Conservation (phyloP, 768 basidiomycete species). For the Nidularia pulvinata region DNA sequence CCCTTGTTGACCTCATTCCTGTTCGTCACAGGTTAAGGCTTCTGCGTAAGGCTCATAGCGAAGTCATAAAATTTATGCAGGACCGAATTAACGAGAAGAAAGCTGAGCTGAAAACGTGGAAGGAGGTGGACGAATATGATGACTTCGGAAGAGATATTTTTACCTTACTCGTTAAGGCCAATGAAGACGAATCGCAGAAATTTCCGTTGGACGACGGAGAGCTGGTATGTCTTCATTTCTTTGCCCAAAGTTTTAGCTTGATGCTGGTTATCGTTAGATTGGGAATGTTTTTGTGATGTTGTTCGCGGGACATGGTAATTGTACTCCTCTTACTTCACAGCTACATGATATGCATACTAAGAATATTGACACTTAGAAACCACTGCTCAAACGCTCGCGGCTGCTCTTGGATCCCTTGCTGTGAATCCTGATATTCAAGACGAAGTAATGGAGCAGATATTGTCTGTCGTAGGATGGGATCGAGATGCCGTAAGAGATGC, state of each 20-base stretch:
- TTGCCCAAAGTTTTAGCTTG: too few relatives aligned
- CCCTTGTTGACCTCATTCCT: not conserved
- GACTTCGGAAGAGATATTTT: not conserved
- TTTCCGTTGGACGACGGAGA: not conserved
- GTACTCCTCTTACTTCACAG: not conserved
- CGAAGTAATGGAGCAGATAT: conserved; percentile 44
- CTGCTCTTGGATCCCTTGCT: conserved; percentile 43
- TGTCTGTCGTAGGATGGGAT: conserved; percentile 27
- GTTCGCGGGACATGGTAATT: conserved; percentile 2
- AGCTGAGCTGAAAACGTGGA: not conserved
- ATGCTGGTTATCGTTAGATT: not conserved
- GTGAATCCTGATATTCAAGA: conserved; percentile 45
- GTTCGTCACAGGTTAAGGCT: conserved; percentile 9
- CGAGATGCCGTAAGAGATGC: conserved; percentile 22
- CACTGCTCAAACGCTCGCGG: conserved; percentile 47
- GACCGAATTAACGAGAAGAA: not conserved
- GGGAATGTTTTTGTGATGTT: conserved; percentile 2
- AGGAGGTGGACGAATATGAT: not conserved
- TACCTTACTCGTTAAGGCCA: not conserved
- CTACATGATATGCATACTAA: not conserved
- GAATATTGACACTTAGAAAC: conserved; percentile 32
- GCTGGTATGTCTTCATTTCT: not conserved
- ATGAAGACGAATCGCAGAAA: not conserved
- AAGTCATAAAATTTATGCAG: too few relatives aligned
- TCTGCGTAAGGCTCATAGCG: not conserved